phyloP scores from a whole-genome alignment of 768 basidiomycete genomes.

The Hygrophorus pudorinus region DNA sequence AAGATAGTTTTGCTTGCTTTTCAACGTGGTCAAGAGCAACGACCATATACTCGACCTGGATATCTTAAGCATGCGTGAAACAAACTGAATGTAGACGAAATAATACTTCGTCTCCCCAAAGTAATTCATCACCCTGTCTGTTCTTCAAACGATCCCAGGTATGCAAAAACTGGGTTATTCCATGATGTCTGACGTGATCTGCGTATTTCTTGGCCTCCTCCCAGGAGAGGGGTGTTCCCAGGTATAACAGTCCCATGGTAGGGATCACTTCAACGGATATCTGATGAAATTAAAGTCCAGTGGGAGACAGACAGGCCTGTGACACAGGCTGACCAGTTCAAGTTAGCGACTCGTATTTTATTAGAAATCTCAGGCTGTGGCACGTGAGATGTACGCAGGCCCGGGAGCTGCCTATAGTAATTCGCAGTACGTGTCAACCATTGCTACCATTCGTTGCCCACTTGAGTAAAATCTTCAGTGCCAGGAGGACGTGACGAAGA shows the following conservation, averaged over 20 bases:
- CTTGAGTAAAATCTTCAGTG: constrained; percentile 79
- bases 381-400: no score
- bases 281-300: background rate
- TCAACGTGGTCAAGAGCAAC: constrained; percentile 68
- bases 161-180: constrained; percentile 90
- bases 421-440: constrained; percentile 27
- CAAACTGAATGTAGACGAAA: background rate
- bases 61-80: constrained; percentile 4
- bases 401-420: no score
- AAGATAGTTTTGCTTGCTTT: constrained; percentile 79
- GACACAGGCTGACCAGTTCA: background rate
- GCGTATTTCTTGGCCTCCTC: constrained; percentile 79
- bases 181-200: constrained; percentile 84
- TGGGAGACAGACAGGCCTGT: background rate
- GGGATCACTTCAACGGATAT: no score
- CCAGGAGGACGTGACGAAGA: constrained; percentile 81
- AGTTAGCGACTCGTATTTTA: no score
- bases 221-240: constrained; percentile 92
- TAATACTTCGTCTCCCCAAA: constrained; percentile 97
- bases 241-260: constrained; percentile 82
- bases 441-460: constrained; percentile 76
- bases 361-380: no score
- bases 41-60: constrained; percentile 93
- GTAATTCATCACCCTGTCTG: constrained; percentile 78
- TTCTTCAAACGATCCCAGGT: constrained; percentile 92